Evolutionary conservation across 305 asterid genomes (phyloP).

Genomic region (Fraxinus nigra): DNA sequence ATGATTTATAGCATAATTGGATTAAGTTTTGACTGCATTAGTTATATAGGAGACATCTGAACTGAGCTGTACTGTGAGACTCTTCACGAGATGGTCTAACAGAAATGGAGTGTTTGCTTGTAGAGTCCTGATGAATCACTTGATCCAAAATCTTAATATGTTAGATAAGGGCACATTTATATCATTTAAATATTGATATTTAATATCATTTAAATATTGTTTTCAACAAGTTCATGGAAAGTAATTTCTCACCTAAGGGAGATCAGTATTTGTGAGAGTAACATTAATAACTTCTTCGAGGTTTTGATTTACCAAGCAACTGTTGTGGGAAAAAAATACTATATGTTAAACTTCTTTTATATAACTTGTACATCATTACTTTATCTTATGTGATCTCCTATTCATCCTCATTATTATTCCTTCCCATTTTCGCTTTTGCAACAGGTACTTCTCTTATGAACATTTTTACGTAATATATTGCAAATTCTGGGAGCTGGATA

Average conservation of each 20-base stretch:
- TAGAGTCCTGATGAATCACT: not conserved
- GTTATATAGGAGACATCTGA: constrained; percentile 14
- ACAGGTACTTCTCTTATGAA: constrained; percentile 96
- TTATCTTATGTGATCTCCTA: constrained; percentile 7
- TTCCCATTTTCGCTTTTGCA: constrained; percentile 22
- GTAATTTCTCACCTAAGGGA: not conserved
- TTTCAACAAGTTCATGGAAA: not conserved
- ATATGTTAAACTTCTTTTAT: not conserved
- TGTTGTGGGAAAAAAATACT: not conserved
- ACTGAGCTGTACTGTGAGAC: not conserved
- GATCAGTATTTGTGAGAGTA: constrained; percentile 9
- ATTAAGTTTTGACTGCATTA: constrained; percentile 1
- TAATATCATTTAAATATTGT: not conserved
- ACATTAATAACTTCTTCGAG: not conserved
- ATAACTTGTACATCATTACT: not conserved
- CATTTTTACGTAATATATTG: constrained; percentile 98
- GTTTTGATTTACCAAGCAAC: constrained; percentile 15
- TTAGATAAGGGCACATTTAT: not conserved
- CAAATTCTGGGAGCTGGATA: constrained; percentile 99
- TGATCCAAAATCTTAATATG: not conserved
- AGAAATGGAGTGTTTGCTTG: constrained; percentile 3
- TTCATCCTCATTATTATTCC: constrained; percentile 1
- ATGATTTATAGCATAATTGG: constrained; percentile 1
- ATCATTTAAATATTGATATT: not conserved
- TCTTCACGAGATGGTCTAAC: not conserved